Percentiles rank a stretch among this genome's conserved stretches.
Conservation (phyloP, 305 asterid species). For the Fraxinus xanthoxyloides region DNA sequence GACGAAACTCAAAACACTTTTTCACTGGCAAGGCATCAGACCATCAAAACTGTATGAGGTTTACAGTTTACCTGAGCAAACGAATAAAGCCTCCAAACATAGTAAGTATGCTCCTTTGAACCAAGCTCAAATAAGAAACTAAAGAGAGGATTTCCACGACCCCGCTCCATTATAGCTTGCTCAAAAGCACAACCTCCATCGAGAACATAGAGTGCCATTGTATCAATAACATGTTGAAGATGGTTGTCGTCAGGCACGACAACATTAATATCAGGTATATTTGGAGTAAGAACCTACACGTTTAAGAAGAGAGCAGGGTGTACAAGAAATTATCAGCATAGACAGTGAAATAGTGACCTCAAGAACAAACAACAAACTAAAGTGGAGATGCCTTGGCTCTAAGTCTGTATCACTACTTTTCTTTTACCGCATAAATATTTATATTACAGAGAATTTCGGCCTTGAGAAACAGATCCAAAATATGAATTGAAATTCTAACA, state of each 20-base stretch:
- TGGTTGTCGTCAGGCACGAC: conserved; percentile 78
- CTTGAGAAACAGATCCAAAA: background rate
- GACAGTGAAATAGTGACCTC: conserved; percentile 1
- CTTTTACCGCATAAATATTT: background rate
- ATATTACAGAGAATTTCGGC: background rate
- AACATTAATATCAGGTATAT: conserved; percentile 85
- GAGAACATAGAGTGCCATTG: conserved; percentile 93
- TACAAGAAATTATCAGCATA: background rate
- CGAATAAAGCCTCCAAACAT: conserved; percentile 96
- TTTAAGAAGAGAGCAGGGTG: conserved; percentile 27
- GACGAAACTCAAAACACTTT: background rate
- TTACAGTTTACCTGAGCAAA: conserved; percentile 86
- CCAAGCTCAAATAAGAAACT: conserved; percentile 93
- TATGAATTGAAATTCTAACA: background rate
- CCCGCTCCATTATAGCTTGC: conserved; percentile 97
- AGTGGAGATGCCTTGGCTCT: conserved; percentile 3
- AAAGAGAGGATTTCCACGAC: conserved; percentile 85
- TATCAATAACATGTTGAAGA: conserved; percentile 79
- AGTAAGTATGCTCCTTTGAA: conserved; percentile 88
- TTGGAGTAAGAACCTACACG: conserved; percentile 86
- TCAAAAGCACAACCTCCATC: conserved; percentile 99
- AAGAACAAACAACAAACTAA: background rate
- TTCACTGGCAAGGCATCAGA: conserved; percentile 5
- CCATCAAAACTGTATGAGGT: conserved; percentile 13
- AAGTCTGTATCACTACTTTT: background rate